Conservation (phyloP, 768 basidiomycete species). For the Suillus hirtellus region DNA sequence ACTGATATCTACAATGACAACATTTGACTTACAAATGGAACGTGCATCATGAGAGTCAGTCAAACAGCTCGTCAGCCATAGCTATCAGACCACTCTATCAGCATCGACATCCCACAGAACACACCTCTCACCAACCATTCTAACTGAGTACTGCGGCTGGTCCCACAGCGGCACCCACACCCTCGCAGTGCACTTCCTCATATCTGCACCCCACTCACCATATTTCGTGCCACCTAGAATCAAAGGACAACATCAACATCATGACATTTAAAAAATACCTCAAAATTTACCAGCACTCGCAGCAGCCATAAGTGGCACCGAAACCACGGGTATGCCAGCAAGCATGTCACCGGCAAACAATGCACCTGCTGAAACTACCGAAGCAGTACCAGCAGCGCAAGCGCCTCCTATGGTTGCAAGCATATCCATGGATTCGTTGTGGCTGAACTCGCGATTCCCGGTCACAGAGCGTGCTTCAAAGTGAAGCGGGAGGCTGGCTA, state of each 20-base stretch:
- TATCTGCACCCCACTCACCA: not conserved
- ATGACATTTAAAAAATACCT: not conserved
- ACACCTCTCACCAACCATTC: not conserved
- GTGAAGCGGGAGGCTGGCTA: constrained; percentile 10
- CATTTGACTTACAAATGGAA: too few species aligned
- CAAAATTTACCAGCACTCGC: not conserved
- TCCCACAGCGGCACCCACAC: not conserved
- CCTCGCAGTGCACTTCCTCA: not conserved
- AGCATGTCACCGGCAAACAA: not conserved
- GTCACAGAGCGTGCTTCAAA: constrained; percentile 20
- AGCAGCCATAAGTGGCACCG: not conserved
- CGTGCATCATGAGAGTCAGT: too few species aligned
- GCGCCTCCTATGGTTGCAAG: constrained; percentile 9
- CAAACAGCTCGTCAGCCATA: not conserved
- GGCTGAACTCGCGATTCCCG: constrained; percentile 17
- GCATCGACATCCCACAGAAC: not conserved
- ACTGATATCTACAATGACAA: too few species aligned
- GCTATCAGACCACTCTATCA: not conserved
- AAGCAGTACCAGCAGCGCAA: not conserved
- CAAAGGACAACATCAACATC: not conserved
- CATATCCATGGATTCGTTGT: constrained; percentile 23
- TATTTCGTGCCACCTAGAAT: not conserved
- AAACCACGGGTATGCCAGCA: not conserved
- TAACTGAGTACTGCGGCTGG: not conserved
- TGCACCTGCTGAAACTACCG: constrained; percentile 14